Evolutionary conservation across 2,329 filamentous ascomycete species (phyloP), one percentile per base, ranked within the genome.

Genomic region (Teratosphaeria zuluensis): DNA sequence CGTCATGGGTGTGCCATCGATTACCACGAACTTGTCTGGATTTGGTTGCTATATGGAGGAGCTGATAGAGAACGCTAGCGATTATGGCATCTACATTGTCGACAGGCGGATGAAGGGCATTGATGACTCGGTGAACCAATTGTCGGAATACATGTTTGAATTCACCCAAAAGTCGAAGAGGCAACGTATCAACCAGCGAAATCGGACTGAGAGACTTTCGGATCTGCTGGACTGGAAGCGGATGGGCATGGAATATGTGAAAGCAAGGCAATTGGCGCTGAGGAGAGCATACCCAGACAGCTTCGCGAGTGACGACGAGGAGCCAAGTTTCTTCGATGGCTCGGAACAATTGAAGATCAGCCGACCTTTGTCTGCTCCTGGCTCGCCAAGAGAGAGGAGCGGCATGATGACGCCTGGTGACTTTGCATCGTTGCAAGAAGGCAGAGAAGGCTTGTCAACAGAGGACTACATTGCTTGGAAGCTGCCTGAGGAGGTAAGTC

Each of bases 21-120:
- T 99, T 76, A 97, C 94, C 11, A 97, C 92, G 31, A 99, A 99
- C 75, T 79, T 99, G 52, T 97, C 94, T 6, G 94, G 94, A 21
- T 99, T 99, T 70, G 94, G 94, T 55, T 97, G 94, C 76, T 97
- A 99, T 75, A 99, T 99, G 94, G 94, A 99, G 75, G 94, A 97
- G 76, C 78, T 97, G 66, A 97, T 99, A 65, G 92, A 97, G 76
- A 97, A 97, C 76, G 95, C 92, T 48, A 89, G 88, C 64, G 94
- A 99, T 75, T 97, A 99, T 71, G 94, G 94, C 65, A 97, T 99
- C 76, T 97, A 97, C 80, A 97, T 99, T 73, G 92, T 99, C 53
- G 94, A 99, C 73, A 89, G 94, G 58, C 86, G 94, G 54, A 88
- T 85, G 77, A 97, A 97, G 82, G 92, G 92, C 31, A 88, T 99